Base-by-base conservation (phyloP, 345 rosid species). In the Salix koriyanagi region DNA sequence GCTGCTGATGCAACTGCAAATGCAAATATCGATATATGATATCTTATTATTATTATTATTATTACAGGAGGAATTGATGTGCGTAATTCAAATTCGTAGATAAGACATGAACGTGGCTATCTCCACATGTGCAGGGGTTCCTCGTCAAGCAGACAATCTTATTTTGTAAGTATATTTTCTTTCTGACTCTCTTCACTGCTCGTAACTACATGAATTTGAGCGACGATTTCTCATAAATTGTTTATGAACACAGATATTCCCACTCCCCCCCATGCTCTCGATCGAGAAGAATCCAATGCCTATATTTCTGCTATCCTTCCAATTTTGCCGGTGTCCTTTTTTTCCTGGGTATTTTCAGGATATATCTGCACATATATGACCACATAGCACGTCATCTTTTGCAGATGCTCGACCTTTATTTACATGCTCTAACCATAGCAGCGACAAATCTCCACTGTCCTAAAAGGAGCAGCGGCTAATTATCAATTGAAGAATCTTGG, bases 201-300 rank as follows among this genome's bases (percentile, higher is more conserved):
- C 28, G 7, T 25, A 36, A 56, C 30, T 13, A 30, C 60, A 61
- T 15, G 46, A 50, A 66, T 50, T 34, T 2, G 23, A 23, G 71
- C 18, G 58, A 34, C 26, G 6, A 14, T 16, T 50, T 32, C 36
- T 65, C 42, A 30, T 3, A 64, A 64, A 18, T 64, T 74, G 41
- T 13, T 44, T 16, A 25, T 15, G 30, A 11, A 18, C 44, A 6
- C 14, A 19, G 23, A 52, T 37, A 68, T 36, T 12, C 34, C 25
- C 30, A 23, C 67, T 23, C 64, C 4, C 16, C 19, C 26, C 15
- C 46, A 30, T 39, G 50, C 75, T 67, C n/a, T 34, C 46, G 23
- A 75, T 34, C 46, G 19, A 75, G 56, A 72, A 78, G 86, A 80
- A 86, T 86, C 89, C 87, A 77, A 82, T 76, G 87, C 65, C 56